phyloP scores from a whole-genome alignment of 1,139 yeast genomes.

The Pichia sp. region DNA sequence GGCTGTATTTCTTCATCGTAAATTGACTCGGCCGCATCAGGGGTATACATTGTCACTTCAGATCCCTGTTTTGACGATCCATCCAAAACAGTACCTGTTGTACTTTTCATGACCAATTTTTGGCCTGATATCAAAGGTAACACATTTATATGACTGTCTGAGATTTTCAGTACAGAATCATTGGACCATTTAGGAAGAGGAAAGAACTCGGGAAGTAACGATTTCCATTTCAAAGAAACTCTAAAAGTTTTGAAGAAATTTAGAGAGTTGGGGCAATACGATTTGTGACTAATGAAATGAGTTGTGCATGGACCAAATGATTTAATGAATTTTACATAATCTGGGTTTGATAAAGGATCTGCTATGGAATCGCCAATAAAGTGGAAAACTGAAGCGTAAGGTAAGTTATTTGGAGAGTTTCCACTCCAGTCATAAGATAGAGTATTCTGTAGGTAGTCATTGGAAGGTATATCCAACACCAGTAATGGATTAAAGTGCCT shows the following conservation, averaged over 20 bases:
- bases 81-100: conserved; percentile 12
- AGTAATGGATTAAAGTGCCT: conserved; percentile 57
- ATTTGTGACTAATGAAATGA: conserved; percentile 69
- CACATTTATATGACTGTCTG: conserved; percentile 19
- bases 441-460: conserved; percentile 46
- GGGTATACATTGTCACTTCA: conserved; percentile 1
- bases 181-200: conserved; percentile 33
- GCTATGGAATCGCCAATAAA: conserved; percentile 65
- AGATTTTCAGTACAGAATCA: conserved; percentile 14
- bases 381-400: conserved; percentile 57
- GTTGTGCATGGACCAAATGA: conserved; percentile 47
- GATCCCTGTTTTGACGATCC: conserved; percentile 12
- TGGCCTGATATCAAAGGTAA: conserved; percentile 30
- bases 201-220: conserved; percentile 41
- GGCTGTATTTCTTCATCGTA: conserved; percentile 41
- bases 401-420: conserved; percentile 15
- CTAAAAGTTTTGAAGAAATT: conserved; percentile 54
- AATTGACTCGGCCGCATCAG: conserved; percentile 26
- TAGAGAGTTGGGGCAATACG: conserved; percentile 57
- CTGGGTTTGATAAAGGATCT: conserved; percentile 33
- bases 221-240: conserved; percentile 53
- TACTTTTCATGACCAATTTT: conserved; percentile 17
- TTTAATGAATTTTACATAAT: conserved; percentile 43
- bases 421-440: conserved; percentile 34
- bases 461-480: conserved; percentile 69